These are phyloP conservation scores for Dryas integrifolia DNA, from an alignment of 331 rosid species.

Conservation along the genomic window DNA sequence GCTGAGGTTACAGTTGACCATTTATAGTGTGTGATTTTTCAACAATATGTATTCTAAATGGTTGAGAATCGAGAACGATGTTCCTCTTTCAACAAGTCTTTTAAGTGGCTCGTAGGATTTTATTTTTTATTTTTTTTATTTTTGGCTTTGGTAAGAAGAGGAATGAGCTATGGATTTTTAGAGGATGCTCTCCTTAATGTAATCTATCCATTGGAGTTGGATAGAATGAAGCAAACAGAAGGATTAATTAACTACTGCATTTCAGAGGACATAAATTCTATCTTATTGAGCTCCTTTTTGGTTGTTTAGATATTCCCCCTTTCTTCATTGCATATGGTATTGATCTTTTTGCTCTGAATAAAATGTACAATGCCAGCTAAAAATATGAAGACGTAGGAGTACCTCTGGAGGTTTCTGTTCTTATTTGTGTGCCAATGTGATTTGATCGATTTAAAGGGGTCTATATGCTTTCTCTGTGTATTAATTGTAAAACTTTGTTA, in stretches of 20 bases:
- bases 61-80: too few relatives aligned
- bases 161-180: too few relatives aligned
- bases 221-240: conserved; percentile 5
- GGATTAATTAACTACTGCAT: neutral
- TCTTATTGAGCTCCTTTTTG: conserved; percentile 6
- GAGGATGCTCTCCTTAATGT: too few relatives aligned
- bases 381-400: neutral
- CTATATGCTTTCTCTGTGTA: neutral
- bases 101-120: too few relatives aligned
- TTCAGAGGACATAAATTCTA: neutral
- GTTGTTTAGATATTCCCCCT: neutral
- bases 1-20: too few relatives aligned
- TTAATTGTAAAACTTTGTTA: conserved; percentile 6
- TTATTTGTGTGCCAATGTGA: neutral
- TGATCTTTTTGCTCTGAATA: neutral
- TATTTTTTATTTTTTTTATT: too few relatives aligned
- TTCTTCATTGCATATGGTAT: neutral
- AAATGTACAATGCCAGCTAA: neutral
- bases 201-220: neutral
- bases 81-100: too few relatives aligned
- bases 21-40: too few relatives aligned
- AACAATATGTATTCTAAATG: too few relatives aligned
- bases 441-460: neutral
- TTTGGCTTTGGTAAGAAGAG: too few relatives aligned
- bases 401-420: neutral